Evolutionary conservation across 2,329 filamentous ascomycete genomes (phyloP).

Genomic region (Colletotrichum sp.): DNA sequence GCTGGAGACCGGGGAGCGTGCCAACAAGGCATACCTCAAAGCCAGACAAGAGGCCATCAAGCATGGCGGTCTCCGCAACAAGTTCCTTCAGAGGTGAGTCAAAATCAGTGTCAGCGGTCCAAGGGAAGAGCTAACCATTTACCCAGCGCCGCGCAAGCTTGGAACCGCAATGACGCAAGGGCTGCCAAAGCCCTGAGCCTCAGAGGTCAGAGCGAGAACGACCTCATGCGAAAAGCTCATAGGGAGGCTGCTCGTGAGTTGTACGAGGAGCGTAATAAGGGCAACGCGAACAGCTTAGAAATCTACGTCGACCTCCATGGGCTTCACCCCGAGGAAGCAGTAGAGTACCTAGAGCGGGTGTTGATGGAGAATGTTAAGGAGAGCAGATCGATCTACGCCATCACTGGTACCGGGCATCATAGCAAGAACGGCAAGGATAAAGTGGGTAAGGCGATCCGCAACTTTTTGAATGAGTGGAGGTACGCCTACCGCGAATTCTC

Average conservation of each 20-base stretch:
- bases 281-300: conserved; percentile 64
- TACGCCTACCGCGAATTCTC: conserved; percentile 97
- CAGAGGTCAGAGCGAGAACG: conserved; percentile 94
- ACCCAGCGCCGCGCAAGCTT: conserved; percentile 88
- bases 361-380: conserved; percentile 81
- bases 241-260: conserved; percentile 90
- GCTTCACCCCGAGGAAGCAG: conserved; percentile 97
- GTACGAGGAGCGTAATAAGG: conserved; percentile 91
- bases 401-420: conserved; percentile 95
- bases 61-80: conserved; percentile 94
- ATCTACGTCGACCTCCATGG: conserved; percentile 96
- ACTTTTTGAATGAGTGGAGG: conserved; percentile 92
- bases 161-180: conserved; percentile 96
- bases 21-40: conserved; percentile 94
- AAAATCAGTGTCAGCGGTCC: neutral
- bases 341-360: conserved; percentile 89
- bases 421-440: conserved; percentile 99
- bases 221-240: conserved; percentile 95
- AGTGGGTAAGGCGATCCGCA: conserved; percentile 90
- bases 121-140: neutral
- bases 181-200: conserved; percentile 94
- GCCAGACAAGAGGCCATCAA: conserved; percentile 95
- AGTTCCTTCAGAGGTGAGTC: conserved; percentile 88
- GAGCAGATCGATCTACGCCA: conserved; percentile 84
- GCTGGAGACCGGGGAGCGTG: conserved; percentile 89